Evolutionary conservation across 2,329 filamentous ascomycete genomes (phyloP).

Genomic region (Sporothrix brunneoviolacea): DNA sequence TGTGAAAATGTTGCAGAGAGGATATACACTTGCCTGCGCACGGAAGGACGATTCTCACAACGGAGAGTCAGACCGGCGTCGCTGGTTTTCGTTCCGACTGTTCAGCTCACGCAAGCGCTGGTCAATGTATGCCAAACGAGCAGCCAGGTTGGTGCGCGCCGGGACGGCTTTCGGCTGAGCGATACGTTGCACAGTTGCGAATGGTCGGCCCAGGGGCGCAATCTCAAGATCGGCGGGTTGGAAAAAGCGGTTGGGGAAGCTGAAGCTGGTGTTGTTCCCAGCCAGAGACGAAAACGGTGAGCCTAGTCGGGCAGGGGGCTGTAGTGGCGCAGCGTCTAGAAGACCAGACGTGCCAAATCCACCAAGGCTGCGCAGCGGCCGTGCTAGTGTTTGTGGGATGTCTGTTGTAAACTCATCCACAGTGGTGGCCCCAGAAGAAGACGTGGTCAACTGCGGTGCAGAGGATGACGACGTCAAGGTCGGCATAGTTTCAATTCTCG

Average conservation of each 20-base stretch:
- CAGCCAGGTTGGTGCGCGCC: constrained; percentile 39
- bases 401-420: neutral
- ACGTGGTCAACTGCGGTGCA: constrained; percentile 22
- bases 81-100: constrained; percentile 31
- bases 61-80: constrained; percentile 44
- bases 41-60: constrained; percentile 27
- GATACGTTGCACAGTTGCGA: constrained; percentile 46
- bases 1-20: neutral
- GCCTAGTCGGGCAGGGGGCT: constrained; percentile 38
- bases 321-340: constrained; percentile 25
- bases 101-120: constrained; percentile 50
- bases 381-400: neutral
- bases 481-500: constrained; percentile 17
- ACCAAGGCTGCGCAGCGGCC: constrained; percentile 18
- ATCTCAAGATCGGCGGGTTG: constrained; percentile 40
- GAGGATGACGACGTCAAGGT: constrained; percentile 21
- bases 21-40: neutral
- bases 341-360: neutral
- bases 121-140: constrained; percentile 52
- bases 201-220: constrained; percentile 42
- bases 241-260: constrained; percentile 53
- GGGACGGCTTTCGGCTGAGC: constrained; percentile 26
- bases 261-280: constrained; percentile 39
- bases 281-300: constrained; percentile 45
- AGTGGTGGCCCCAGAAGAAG: neutral